Evolutionary conservation across 2,329 filamentous ascomycete species (phyloP), one percentile per base, ranked within the genome.

Genomic region (Rasamsonia emersonii): DNA sequence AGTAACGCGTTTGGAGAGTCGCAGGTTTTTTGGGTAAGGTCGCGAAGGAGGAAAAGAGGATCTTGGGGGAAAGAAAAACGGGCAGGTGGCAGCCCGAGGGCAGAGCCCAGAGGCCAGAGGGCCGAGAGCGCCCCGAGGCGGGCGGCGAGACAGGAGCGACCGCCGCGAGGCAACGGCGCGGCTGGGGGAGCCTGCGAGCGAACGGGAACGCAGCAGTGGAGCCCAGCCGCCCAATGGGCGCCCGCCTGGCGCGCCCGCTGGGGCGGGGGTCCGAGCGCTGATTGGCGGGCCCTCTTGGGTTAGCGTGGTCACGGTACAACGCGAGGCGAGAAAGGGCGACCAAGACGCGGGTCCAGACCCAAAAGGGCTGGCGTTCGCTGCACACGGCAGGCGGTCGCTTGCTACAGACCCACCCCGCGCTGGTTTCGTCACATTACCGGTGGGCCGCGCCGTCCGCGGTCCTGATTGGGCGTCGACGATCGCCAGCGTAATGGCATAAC

Each of bases 1-100:
- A 62, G 59, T 62, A 62, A 62, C 58, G 59, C 58, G 58, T 60
- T 60, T 57, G 51, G 40, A 48, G 53, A 53, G 54, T 51, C 30
- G 37, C 35, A 35, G 47, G 54, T 59, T 54, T 57, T 59, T 59
- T 59, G 54, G 55, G 51, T 56, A 50, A 53, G 46, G 50, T 49
- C 46, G 44, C 35, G 39, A 43, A 42, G 40, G 37, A 39, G 32
- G 30, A 32, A 40, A 41, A 31, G 36, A 36, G 34, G 33, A 31
- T 36, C 37, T 38, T 24, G 36, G 37, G 35, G 39, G 34, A 24
- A 32, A 33, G 44, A 51, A 45, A 48, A 44, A 49, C 42, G 40
- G 43, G 45, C 42, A 50, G 47, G 45, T 39, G 46, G 44, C 42
- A 42, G n/a, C n/a, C n/a, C n/a, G n/a, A 37, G 33, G 46, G 50